Conservation (phyloP, 2,329 filamentous ascomycete genomes). For the Hypoxylon sp. region DNA sequence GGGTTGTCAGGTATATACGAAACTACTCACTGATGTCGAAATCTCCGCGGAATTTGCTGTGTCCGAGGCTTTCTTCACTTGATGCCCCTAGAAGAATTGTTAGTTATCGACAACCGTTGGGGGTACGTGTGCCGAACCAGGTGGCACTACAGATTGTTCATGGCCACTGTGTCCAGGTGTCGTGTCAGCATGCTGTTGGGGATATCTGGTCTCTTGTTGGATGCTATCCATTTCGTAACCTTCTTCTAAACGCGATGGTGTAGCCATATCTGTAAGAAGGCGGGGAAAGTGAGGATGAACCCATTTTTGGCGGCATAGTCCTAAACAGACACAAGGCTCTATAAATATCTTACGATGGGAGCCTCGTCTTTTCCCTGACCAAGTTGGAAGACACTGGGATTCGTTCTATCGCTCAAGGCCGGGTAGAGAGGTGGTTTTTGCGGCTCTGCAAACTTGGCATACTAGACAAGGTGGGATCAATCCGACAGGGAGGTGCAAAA, state of each 20-base stretch:
- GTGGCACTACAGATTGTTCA: not conserved
- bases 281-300: not conserved
- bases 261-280: conserved; percentile 4
- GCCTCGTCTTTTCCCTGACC: not conserved
- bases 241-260: conserved; percentile 27
- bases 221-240: conserved; percentile 15
- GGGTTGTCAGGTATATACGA: not conserved
- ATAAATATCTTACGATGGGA: not conserved
- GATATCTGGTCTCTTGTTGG: not conserved
- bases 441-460: not conserved
- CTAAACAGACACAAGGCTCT: not conserved
- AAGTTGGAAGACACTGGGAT: not conserved
- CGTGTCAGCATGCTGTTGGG: not conserved
- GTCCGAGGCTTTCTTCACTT: conserved; percentile 1
- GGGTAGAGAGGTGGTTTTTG: not conserved
- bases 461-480: not conserved
- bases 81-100: not conserved
- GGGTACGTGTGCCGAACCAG: not conserved
- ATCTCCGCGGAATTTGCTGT: conserved; percentile 1
- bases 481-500: not conserved
- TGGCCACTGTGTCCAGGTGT: not conserved
- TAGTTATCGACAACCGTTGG: not conserved
- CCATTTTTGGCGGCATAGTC: not conserved
- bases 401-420: not conserved
- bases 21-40: conserved; percentile 12